phyloP scores from a whole-genome alignment of 257 asterid genomes.

The Penstemon newberryi region DNA sequence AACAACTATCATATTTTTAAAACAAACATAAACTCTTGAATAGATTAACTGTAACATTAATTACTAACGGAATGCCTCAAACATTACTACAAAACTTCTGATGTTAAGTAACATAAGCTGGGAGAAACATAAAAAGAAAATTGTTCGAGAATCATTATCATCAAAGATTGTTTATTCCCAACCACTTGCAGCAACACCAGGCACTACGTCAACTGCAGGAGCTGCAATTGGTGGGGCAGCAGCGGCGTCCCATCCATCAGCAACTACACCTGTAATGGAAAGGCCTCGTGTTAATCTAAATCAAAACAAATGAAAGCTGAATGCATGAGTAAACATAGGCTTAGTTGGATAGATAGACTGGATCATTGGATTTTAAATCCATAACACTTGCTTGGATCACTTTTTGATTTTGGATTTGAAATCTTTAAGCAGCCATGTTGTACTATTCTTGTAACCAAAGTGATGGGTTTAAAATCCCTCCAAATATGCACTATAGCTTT shows the following conservation, averaged over 20 bases:
- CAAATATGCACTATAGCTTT: too few relatives aligned
- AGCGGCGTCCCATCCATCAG: constrained; percentile 37
- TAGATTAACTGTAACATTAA: background rate
- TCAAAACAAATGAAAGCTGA: too few relatives aligned
- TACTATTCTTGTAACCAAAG: too few relatives aligned
- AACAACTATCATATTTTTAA: background rate
- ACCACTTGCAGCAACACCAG: constrained; percentile 21
- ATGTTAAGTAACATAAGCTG: background rate
- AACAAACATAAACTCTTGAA: background rate
- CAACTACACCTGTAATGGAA: constrained; percentile 20
- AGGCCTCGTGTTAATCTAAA: background rate
- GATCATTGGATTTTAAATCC: too few relatives aligned
- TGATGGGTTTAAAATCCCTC: too few relatives aligned
- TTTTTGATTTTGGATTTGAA: too few relatives aligned
- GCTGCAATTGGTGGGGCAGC: constrained; percentile 32
- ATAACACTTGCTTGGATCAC: too few relatives aligned
- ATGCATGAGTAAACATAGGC: too few relatives aligned
- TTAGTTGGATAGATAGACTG: too few relatives aligned
- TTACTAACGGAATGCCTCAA: background rate
- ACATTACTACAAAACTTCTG: background rate
- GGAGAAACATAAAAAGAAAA: background rate
- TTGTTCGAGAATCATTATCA: background rate
- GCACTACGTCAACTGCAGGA: constrained; percentile 22
- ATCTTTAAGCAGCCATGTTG: too few relatives aligned
- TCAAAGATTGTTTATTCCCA: constrained; percentile 20